phyloP scores from a whole-genome alignment of 164 flowering plant species.

The Vitis cinerea region DNA sequence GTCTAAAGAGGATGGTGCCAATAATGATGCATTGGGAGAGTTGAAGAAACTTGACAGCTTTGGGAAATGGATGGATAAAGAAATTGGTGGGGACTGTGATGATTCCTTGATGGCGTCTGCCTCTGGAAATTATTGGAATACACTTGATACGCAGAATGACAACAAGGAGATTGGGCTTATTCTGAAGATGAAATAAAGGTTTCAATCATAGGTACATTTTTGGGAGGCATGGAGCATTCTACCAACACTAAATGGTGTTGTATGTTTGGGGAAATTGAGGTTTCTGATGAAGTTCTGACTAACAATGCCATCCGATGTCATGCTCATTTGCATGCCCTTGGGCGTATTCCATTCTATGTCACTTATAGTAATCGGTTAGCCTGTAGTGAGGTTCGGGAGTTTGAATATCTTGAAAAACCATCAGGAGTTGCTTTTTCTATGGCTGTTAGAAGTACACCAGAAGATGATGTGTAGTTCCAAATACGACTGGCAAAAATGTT shows the following conservation, averaged over 20 bases:
- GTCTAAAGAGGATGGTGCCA: conserved; percentile 11
- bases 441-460: conserved; percentile 24
- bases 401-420: conserved; percentile 54
- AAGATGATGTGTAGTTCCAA: conserved; percentile 52
- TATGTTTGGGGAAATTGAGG: conserved; percentile 87
- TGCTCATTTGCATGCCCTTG: conserved; percentile 56
- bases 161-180: conserved; percentile 70
- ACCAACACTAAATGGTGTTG: conserved; percentile 55
- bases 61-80: conserved; percentile 71
- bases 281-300: conserved; percentile 54
- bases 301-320: conserved; percentile 54
- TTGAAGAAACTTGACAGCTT: conserved; percentile 70
- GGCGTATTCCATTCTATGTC: conserved; percentile 70
- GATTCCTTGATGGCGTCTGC: conserved; percentile 62
- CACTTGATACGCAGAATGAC: conserved; percentile 42
- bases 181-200: conserved; percentile 62
- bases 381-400: conserved; percentile 80
- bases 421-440: conserved; percentile 4
- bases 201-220: conserved; percentile 54
- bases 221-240: conserved; percentile 33
- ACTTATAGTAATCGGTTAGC: conserved; percentile 70
- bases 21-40: conserved; percentile 25
- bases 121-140: conserved; percentile 57
- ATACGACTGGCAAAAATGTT: conserved; percentile 51
- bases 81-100: conserved; percentile 67